Evolutionary conservation across 352 stramenopile species (phyloP).

Genomic region (Pythium myriotylum): DNA sequence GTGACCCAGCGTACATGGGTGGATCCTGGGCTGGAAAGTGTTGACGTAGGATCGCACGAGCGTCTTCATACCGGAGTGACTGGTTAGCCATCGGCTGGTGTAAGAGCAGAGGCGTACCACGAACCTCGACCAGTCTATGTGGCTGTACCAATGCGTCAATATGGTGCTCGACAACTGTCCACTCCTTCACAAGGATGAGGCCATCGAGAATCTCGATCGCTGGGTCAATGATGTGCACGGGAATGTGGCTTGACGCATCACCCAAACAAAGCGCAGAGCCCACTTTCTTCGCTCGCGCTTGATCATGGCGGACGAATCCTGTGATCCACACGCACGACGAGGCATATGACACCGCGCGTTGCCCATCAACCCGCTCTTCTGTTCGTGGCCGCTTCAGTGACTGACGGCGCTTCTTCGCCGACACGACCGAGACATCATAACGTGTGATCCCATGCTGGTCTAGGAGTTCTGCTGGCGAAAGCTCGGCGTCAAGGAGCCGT

Average conservation of each 20-base stretch:
- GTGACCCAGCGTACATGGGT: constrained; percentile 44
- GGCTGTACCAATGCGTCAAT: too few species aligned
- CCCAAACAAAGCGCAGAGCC: constrained; percentile 29
- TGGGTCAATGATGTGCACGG: constrained; percentile 45
- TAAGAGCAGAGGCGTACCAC: constrained; percentile 22
- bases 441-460: neutral
- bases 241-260: constrained; percentile 36
- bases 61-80: constrained; percentile 21
- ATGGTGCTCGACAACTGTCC: constrained; percentile 44
- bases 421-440: constrained; percentile 8
- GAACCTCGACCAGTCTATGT: constrained; percentile 39
- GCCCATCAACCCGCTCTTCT: neutral
- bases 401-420: neutral
- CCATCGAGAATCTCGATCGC: constrained; percentile 38
- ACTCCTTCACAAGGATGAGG: constrained; percentile 61
- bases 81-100: neutral
- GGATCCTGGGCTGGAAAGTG: constrained; percentile 44
- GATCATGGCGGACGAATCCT: constrained; percentile 43
- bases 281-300: neutral
- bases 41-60: constrained; percentile 28
- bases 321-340: constrained; percentile 48
- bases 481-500: neutral
- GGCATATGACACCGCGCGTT: constrained; percentile 30
- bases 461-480: constrained; percentile 5
- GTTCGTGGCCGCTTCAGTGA: constrained; percentile 19